Evolutionary conservation across 805 yeast genomes (phyloP).

Genomic region (Ogataea pini): DNA sequence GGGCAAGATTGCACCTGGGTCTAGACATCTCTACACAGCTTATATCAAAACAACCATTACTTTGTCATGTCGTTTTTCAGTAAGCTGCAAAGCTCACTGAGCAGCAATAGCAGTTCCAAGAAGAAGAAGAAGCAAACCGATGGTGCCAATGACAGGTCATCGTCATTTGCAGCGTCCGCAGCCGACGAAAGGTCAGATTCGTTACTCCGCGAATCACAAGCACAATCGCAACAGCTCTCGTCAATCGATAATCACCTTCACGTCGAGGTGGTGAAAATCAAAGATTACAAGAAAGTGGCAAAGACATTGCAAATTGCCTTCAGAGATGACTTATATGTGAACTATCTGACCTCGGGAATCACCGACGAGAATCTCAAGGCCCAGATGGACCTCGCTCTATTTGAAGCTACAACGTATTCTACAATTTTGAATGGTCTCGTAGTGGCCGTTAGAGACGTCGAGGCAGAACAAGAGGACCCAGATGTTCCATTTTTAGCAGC

Average conservation of each 20-base stretch:
- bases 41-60: background rate
- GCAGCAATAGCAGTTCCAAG: slow-evolving; percentile 9
- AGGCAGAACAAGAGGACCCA: slow-evolving; percentile 42
- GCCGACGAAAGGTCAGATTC: background rate
- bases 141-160: background rate
- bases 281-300: slow-evolving; percentile 57
- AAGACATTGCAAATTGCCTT: slow-evolving; percentile 53
- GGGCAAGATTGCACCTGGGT: background rate
- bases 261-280: slow-evolving; percentile 36
- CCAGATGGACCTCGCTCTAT: slow-evolving; percentile 49
- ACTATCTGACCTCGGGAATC: slow-evolving; percentile 48
- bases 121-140: slow-evolving; percentile 6
- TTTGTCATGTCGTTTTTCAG: slow-evolving; percentile 21
- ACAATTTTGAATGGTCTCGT: slow-evolving; percentile 51
- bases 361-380: slow-evolving; percentile 37
- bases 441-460: slow-evolving; percentile 50
- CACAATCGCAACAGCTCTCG: background rate
- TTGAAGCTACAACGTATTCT: slow-evolving; percentile 54
- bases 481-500: slow-evolving; percentile 52
- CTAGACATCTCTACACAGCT: background rate
- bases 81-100: slow-evolving; percentile 20
- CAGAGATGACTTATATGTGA: slow-evolving; percentile 54
- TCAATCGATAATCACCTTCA: slow-evolving; percentile 8
- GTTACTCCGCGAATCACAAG: slow-evolving; percentile 1
- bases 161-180: background rate